phyloP scores from a whole-genome alignment of 192 early-diverging fungal genomes.

The Backusella tuberculispora region DNA sequence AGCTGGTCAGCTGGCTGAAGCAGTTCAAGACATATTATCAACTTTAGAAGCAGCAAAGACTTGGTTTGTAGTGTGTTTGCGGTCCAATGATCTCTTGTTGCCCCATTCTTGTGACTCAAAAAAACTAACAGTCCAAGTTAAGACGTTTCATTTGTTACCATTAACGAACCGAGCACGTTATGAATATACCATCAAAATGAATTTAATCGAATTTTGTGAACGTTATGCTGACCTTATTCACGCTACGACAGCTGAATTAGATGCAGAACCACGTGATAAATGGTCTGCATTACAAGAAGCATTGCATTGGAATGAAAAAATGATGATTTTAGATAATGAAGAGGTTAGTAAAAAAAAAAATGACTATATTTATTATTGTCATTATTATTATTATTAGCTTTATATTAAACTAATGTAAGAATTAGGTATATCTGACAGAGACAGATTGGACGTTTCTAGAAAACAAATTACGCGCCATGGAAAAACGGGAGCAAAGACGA shows the following conservation, averaged over 20 bases:
- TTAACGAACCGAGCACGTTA: constrained; percentile 64
- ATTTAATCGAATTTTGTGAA: constrained; percentile 74
- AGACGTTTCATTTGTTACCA: constrained; percentile 62
- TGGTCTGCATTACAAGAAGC: constrained; percentile 35
- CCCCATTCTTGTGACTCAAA: constrained; percentile 67
- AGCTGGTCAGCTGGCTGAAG: constrained; percentile 42
- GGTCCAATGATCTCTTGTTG: constrained; percentile 66
- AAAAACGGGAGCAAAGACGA: constrained; percentile 61
- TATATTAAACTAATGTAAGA: background rate
- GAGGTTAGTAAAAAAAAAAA: constrained; percentile 16
- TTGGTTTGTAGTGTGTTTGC: constrained; percentile 78
- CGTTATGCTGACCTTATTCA: constrained; percentile 69
- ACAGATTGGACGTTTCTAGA: constrained; percentile 82
- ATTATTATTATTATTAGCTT: background rate
- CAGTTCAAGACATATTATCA: constrained; percentile 52
- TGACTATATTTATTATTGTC: background rate
- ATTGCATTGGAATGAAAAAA: constrained; percentile 28
- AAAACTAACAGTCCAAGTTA: constrained; percentile 69
- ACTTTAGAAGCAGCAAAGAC: constrained; percentile 69
- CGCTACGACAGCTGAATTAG: constrained; percentile 35
- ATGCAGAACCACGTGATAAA: constrained; percentile 40
- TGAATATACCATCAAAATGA: constrained; percentile 75
- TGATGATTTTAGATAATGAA: constrained; percentile 27
- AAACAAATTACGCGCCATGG: constrained; percentile 69
- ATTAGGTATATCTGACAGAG: constrained; percentile 74